Evolutionary conservation across 495 filamentous ascomycete genomes (phyloP).

Genomic region (Clohesyomyces aquaticus): DNA sequence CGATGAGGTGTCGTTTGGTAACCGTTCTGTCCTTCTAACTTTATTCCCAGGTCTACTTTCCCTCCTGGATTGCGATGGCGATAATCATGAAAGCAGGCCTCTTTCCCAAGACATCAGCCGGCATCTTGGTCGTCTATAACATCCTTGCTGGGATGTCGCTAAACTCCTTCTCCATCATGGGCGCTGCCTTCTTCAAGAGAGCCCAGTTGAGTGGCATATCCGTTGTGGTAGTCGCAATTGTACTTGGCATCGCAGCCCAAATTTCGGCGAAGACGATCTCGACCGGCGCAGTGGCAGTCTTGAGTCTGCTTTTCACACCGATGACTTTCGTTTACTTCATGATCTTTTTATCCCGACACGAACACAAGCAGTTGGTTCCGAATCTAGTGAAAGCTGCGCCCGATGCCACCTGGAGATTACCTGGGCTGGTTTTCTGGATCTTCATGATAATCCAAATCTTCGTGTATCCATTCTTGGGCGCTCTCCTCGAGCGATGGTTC

Average conservation of each 20-base stretch:
- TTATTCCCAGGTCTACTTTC: slow-evolving; percentile 57
- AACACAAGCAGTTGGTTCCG: slow-evolving; percentile 57
- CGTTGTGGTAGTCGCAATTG: slow-evolving; percentile 63
- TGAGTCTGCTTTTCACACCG: slow-evolving; percentile 73
- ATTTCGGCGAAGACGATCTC: slow-evolving; percentile 56
- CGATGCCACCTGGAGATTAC: slow-evolving; percentile 62
- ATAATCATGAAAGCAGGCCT: slow-evolving; percentile 64
- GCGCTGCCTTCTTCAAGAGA: slow-evolving; percentile 73
- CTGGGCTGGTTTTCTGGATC: slow-evolving; percentile 68
- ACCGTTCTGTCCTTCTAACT: background rate
- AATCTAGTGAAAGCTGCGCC: slow-evolving; percentile 63
- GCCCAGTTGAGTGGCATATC: slow-evolving; percentile 78
- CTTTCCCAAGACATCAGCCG: slow-evolving; percentile 63
- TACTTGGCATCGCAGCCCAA: slow-evolving; percentile 72
- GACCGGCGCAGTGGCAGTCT: slow-evolving; percentile 61
- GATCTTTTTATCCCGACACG: slow-evolving; percentile 68
- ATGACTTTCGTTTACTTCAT: slow-evolving; percentile 78
- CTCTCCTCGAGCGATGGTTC: slow-evolving; percentile 69
- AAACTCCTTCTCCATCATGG: slow-evolving; percentile 69
- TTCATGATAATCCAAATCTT: slow-evolving; percentile 75
- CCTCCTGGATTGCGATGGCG: slow-evolving; percentile 70
- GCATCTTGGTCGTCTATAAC: slow-evolving; percentile 64
- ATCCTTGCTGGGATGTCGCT: slow-evolving; percentile 67
- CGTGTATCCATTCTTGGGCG: slow-evolving; percentile 70
- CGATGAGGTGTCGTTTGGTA: too few species aligned